Percentiles rank a stretch among this genome's conserved stretches.
phyloP scores from a whole-genome alignment of 2,329 filamentous ascomycete species.

The Triangularia verruculosa region DNA sequence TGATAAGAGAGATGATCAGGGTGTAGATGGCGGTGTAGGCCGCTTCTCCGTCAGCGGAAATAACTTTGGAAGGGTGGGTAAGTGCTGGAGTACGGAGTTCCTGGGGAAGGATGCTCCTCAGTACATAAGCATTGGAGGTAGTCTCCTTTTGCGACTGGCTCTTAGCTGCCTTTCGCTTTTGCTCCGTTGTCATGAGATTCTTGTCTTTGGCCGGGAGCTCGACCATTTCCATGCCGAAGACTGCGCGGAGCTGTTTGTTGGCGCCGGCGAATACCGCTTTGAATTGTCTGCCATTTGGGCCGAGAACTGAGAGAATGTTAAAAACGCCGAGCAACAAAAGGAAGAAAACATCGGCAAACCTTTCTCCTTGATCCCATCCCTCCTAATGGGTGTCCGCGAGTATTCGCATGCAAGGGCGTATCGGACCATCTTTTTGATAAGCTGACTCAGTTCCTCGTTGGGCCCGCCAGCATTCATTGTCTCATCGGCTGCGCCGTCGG shows the following conservation, averaged over 20 bases:
- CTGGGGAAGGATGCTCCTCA: conserved; percentile 69
- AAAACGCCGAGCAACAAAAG: background rate
- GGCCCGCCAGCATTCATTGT: conserved; percentile 26
- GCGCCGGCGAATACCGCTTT: conserved; percentile 73
- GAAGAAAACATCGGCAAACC: conserved; percentile 39
- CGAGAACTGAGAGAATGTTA: conserved; percentile 57
- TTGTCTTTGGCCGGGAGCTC: conserved; percentile 82
- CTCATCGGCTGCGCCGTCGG: conserved; percentile 36
- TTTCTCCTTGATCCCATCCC: conserved; percentile 62
- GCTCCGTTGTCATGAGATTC: conserved; percentile 63
- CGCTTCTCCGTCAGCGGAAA: conserved; percentile 66
- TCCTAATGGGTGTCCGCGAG: conserved; percentile 56
- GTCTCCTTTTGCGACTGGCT: conserved; percentile 49
- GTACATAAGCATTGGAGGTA: conserved; percentile 69
- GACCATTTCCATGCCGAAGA: conserved; percentile 90
- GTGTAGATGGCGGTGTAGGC: conserved; percentile 80
- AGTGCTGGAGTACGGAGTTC: conserved; percentile 65
- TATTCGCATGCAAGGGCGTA: conserved; percentile 66
- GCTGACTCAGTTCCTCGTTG: conserved; percentile 42
- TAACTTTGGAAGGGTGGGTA: conserved; percentile 64
- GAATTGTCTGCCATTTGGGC: conserved; percentile 67
- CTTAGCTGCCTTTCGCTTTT: conserved; percentile 62
- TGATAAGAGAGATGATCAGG: conserved; percentile 73
- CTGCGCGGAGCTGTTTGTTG: conserved; percentile 64
- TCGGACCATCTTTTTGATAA: conserved; percentile 65